These are phyloP conservation scores for Mrakia frigida DNA, from an alignment of 768 basidiomycete species.

Conservation along the genomic window DNA sequence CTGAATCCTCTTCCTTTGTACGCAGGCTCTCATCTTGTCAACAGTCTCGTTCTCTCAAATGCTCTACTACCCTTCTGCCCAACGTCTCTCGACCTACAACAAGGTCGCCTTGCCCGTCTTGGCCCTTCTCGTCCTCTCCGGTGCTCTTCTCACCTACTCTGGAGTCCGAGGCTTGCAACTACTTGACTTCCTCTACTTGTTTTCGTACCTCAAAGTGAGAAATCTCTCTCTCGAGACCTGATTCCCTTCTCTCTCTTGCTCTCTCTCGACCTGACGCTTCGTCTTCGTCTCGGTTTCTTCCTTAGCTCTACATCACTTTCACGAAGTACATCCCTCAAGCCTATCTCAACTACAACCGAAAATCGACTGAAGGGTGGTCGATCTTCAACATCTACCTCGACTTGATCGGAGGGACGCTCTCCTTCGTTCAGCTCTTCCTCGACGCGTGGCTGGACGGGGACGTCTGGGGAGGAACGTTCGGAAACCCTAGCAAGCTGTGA, in stretches of 20 bases:
- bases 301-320: constrained; percentile 45
- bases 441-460: constrained; percentile 37
- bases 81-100: constrained; percentile 20
- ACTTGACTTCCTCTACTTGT: constrained; percentile 35
- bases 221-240: constrained; percentile 1
- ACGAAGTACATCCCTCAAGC: constrained; percentile 49
- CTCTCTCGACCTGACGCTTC: background rate
- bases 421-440: constrained; percentile 39
- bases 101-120: constrained; percentile 7
- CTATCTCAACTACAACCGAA: constrained; percentile 43
- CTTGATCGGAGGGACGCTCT: constrained; percentile 26
- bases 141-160: background rate
- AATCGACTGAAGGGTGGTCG: constrained; percentile 43
- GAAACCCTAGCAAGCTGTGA: constrained; percentile 41
- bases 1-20: constrained; percentile 20
- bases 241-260: background rate
- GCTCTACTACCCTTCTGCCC: constrained; percentile 22
- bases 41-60: constrained; percentile 18
- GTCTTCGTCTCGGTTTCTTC: constrained; percentile 34
- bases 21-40: constrained; percentile 39
- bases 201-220: constrained; percentile 34
- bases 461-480: constrained; percentile 39
- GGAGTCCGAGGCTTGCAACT: constrained; percentile 12
- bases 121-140: background rate
- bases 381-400: constrained; percentile 42